Evolutionary conservation across 768 basidiomycete genomes (phyloP), one percentile per base, ranked within the genome.

Genomic region (Kwoniella dendrophila): DNA sequence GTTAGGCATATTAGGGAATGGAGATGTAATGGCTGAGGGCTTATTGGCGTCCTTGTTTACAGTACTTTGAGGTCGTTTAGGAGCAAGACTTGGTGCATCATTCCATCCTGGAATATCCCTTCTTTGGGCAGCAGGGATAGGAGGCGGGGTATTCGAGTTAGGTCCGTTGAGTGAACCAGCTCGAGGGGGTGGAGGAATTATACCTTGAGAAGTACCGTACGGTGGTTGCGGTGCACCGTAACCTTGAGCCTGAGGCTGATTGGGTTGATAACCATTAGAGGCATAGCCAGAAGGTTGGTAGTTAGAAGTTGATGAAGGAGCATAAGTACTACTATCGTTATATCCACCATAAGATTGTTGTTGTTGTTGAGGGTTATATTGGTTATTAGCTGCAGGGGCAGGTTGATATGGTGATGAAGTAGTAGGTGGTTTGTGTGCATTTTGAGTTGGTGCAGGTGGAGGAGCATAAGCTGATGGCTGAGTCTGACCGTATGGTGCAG

Each of bases 21-120:
- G 94, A 8, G 90, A 84, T 7, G 87, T 86, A 70, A 97, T 94
- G 2, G 93, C 85, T 6, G 83, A 82, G 2, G 85, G 87, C 70
- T 89, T 90, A 56, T 73, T 78, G 10, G 81, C 64, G 56, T 77
- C 83, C 59, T 68, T 67, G 30, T 82, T 70, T 4, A 83, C 79
- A 22, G 83, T 82, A 0, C 88, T 85, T 0, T 82, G 81, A 26
- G 87, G 86, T 41, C 83, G 78, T 18, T 83, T 76, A 8, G 81
- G 74, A 27, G 72, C 69, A 12, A 85, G 65, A 5, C 82, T 74
- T 0, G 92, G 92, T 0, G 92, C 86, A 78, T 97, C 94, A 70
- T 97, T 97, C 92, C 93, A 97, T 0, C 92, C 92, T 16, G 87
- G 85, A 29, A 87, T 86, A 51, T 80, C 78, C 51, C 88, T 88